Evolutionary conservation across 108 stramenopile genomes (phyloP).

Genomic region (Parietichytrium sp.): DNA sequence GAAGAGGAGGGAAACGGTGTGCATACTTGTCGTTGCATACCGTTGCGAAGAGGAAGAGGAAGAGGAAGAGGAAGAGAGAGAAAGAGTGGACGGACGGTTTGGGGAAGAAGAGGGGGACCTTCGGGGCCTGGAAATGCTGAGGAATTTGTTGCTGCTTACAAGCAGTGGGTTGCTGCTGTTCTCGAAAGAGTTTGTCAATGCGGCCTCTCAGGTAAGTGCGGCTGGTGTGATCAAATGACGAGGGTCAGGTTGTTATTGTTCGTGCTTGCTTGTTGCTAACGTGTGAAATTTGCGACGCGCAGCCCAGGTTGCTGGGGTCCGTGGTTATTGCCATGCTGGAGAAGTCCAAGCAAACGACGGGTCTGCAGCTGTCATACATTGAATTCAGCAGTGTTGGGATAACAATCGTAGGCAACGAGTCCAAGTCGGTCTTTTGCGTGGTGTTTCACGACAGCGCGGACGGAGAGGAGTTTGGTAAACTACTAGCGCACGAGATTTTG

Average conservation of each 20-base stretch:
- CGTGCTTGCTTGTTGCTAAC: neutral
- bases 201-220: slow-evolving; percentile 30
- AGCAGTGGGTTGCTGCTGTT: slow-evolving; percentile 60
- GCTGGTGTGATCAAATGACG: neutral
- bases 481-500: slow-evolving; percentile 57
- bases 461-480: slow-evolving; percentile 52
- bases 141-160: slow-evolving; percentile 57
- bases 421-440: slow-evolving; percentile 55
- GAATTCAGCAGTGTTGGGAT: slow-evolving; percentile 50
- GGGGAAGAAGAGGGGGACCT: too few relatives aligned
- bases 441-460: slow-evolving; percentile 60
- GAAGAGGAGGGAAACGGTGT: too few relatives aligned
- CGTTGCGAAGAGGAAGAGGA: too few relatives aligned
- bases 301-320: slow-evolving; percentile 56
- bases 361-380: slow-evolving; percentile 59
- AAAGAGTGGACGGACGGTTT: too few relatives aligned
- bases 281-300: slow-evolving; percentile 20
- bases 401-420: slow-evolving; percentile 56
- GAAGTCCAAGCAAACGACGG: slow-evolving; percentile 55
- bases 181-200: slow-evolving; percentile 56
- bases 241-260: neutral
- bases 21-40: too few relatives aligned
- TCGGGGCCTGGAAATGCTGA: slow-evolving; percentile 44
- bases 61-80: too few relatives aligned
- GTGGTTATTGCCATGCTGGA: slow-evolving; percentile 62